Conservation (phyloP, 2,329 filamentous ascomycete species). For the Claviceps africana region DNA sequence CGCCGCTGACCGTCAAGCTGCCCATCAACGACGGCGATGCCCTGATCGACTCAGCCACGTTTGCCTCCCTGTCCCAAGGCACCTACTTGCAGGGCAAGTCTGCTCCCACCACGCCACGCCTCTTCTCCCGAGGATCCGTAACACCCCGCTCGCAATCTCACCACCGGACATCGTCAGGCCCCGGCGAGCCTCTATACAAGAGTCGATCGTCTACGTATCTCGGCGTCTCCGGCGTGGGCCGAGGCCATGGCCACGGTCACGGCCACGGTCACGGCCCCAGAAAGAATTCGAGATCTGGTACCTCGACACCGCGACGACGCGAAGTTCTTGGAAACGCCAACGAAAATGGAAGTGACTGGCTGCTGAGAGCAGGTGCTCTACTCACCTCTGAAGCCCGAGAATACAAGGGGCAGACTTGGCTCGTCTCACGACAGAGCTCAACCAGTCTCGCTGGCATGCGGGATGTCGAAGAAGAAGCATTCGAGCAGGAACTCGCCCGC, state of each 20-base stretch:
- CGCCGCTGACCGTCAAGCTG: conserved; percentile 48
- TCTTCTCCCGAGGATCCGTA: conserved; percentile 41
- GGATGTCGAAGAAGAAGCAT: conserved; percentile 38
- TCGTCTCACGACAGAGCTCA: conserved; percentile 50
- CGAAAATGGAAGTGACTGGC: conserved; percentile 46
- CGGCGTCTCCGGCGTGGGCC: conserved; percentile 7
- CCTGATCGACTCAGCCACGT: conserved; percentile 21
- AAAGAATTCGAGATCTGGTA: conserved; percentile 14
- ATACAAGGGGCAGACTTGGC: conserved; percentile 55
- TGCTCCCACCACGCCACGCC: conserved; percentile 48
- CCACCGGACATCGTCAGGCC: conserved; percentile 25
- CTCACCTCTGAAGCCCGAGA: conserved; percentile 50
- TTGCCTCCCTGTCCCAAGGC: conserved; percentile 15
- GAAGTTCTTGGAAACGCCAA: conserved; percentile 20
- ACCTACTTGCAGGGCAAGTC: conserved; percentile 50
- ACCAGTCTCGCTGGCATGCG: conserved; percentile 42
- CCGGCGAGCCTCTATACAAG: conserved; percentile 32
- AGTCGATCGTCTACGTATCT: conserved; percentile 51
- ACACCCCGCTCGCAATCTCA: conserved; percentile 34
- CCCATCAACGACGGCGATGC: conserved; percentile 41
- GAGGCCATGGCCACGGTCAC: conserved; percentile 6
- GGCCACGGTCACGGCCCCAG: neutral
- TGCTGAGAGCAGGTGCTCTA: conserved; percentile 47
- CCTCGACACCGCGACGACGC: conserved; percentile 22
- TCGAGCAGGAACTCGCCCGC: conserved; percentile 36